These are phyloP conservation scores for Aurantiochytrium sp. DNA, from an alignment of 108 stramenopile species.

Conservation along the genomic window DNA sequence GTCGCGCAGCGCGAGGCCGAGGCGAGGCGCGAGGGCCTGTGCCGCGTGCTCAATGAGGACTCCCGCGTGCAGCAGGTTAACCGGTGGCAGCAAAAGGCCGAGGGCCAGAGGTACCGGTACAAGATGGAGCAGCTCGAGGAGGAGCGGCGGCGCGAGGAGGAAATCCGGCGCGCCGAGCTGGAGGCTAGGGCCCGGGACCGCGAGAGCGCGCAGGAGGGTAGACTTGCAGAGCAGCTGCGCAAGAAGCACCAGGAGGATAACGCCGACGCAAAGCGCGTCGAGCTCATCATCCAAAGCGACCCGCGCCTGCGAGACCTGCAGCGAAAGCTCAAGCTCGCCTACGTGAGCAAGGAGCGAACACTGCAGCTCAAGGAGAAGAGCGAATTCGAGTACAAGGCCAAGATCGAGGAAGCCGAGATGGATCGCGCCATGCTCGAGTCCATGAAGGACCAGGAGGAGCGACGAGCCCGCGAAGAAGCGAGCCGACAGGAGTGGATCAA, in stretches of 20 bases:
- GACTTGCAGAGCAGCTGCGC: not conserved
- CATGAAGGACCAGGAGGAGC: not conserved
- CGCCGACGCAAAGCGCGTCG: not conserved
- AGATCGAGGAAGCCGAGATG: not conserved
- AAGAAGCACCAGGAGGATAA: constrained; percentile 11
- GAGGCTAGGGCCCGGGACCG: not conserved
- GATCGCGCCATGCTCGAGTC: constrained; percentile 14
- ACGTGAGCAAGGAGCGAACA: constrained; percentile 8
- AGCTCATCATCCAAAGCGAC: constrained; percentile 27
- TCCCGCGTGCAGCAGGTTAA: constrained; percentile 29
- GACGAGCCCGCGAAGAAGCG: not conserved
- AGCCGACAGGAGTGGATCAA: not conserved
- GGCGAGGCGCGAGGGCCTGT: not conserved
- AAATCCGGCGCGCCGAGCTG: not conserved
- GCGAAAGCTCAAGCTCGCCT: constrained; percentile 17
- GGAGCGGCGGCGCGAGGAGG: constrained; percentile 31
- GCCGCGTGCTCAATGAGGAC: constrained; percentile 10
- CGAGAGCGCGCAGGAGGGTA: not conserved
- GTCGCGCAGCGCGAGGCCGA: constrained; percentile 31
- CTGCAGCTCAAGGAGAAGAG: not conserved
- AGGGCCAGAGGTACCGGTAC: not conserved
- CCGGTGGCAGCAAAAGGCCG: constrained; percentile 22
- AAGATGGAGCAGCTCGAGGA: constrained; percentile 1
- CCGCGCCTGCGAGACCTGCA: constrained; percentile 15
- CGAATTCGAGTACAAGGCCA: constrained; percentile 6